Percentiles rank a stretch among this genome's conserved stretches.
phyloP scores from a whole-genome alignment of 768 basidiomycete genomes.

The Russula dissimulans region DNA sequence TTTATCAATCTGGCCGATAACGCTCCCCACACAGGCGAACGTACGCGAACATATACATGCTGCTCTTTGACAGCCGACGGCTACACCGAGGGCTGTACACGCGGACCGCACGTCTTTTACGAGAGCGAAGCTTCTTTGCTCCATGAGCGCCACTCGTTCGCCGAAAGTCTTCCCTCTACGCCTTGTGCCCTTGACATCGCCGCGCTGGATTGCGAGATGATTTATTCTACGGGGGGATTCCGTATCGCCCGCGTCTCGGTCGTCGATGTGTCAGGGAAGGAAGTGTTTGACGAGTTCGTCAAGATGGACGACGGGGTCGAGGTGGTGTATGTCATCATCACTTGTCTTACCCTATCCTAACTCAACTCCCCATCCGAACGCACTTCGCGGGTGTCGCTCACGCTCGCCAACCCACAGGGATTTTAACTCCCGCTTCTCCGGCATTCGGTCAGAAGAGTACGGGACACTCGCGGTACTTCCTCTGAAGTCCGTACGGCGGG shows the following conservation, averaged over 20 bases:
- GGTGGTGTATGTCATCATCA: slow-evolving; percentile 47
- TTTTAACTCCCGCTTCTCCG: slow-evolving; percentile 86
- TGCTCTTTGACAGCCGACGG: slow-evolving; percentile 56
- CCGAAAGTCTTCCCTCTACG: slow-evolving; percentile 31
- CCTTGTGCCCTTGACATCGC: slow-evolving; percentile 59
- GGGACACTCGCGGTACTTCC: slow-evolving; percentile 51
- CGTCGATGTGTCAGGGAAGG: slow-evolving; percentile 63
- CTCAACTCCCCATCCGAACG: not conserved
- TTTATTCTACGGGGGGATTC: slow-evolving; percentile 90
- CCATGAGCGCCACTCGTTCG: slow-evolving; percentile 70
- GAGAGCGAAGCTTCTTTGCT: slow-evolving; percentile 57
- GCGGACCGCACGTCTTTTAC: slow-evolving; percentile 86
- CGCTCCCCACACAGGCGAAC: slow-evolving; percentile 44
- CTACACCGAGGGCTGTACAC: slow-evolving; percentile 54
- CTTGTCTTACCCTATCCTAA: not conserved
- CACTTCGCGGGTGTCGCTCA: not conserved
- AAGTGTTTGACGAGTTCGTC: slow-evolving; percentile 77
- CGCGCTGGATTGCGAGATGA: slow-evolving; percentile 94
- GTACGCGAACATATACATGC: slow-evolving; percentile 63
- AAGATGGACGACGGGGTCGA: slow-evolving; percentile 74
- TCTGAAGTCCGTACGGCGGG: slow-evolving; percentile 53
- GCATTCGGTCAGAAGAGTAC: slow-evolving; percentile 52
- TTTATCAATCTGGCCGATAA: not conserved
- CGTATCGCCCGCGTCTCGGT: slow-evolving; percentile 86
- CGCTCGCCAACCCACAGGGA: slow-evolving; percentile 43